Conservation (phyloP, 257 asterid species). For the Solanum habrochaites region DNA sequence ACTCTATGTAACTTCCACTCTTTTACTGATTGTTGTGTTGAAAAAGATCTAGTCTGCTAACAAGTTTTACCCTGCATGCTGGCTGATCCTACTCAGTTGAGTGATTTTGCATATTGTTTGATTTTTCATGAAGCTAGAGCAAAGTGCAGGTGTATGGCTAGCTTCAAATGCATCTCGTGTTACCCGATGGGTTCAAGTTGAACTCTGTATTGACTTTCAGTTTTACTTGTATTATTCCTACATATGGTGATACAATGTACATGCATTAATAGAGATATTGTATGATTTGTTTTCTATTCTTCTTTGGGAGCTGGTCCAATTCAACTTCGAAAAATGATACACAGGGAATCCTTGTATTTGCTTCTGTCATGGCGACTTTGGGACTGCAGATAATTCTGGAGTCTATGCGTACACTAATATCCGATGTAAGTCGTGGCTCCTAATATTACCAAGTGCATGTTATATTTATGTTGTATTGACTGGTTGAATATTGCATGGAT, state of each 20-base stretch:
- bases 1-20: neutral
- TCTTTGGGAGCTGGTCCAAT: neutral
- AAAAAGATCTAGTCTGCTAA: neutral
- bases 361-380: constrained; percentile 51
- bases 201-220: neutral
- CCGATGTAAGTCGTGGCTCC: constrained; percentile 19
- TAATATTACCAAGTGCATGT: neutral
- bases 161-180: neutral
- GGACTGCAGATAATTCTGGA: constrained; percentile 47
- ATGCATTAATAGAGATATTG: neutral
- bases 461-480: neutral
- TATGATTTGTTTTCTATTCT: neutral
- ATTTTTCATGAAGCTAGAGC: neutral
- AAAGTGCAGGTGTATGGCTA: neutral
- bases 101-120: neutral
- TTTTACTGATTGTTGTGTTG: neutral
- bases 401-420: constrained; percentile 29
- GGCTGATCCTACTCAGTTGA: neutral
- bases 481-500: neutral
- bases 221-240: neutral
- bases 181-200: neutral
- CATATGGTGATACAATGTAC: neutral
- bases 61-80: neutral
- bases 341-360: constrained; percentile 58
- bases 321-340: neutral